These are phyloP conservation scores for Camelina laxa DNA, from an alignment of 345 rosid species.

Conservation along the genomic window DNA sequence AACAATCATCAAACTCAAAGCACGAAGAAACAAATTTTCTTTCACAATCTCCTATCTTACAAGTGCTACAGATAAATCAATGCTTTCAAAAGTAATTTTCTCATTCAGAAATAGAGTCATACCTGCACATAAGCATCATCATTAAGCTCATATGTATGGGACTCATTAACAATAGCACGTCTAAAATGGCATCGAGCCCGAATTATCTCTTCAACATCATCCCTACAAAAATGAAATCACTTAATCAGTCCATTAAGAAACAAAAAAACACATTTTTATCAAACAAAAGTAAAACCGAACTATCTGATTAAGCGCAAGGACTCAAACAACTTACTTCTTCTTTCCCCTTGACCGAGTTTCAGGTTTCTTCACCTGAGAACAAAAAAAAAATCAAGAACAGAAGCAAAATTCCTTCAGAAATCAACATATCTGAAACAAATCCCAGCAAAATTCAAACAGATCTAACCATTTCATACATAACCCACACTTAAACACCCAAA, in stretches of 20 bases:
- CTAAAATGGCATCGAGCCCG: constrained; percentile 57
- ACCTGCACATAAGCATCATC: constrained; percentile 73
- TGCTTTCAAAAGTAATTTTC: not conserved
- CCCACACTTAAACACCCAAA: not conserved
- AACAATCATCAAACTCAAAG: not conserved
- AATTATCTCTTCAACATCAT: constrained; percentile 39
- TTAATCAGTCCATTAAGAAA: not conserved
- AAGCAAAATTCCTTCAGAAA: not conserved
- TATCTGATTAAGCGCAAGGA: not conserved
- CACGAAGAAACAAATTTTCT: not conserved
- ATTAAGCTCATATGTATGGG: constrained; percentile 44
- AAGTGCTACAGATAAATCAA: not conserved
- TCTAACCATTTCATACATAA: not conserved
- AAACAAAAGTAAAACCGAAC: not conserved
- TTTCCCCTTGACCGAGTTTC: constrained; percentile 1
- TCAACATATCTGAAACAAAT: not conserved
- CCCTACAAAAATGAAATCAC: constrained; percentile 25
- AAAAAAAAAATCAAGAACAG: not conserved
- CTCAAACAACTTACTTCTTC: constrained; percentile 41
- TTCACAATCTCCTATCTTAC: not conserved
- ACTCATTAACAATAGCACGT: constrained; percentile 57
- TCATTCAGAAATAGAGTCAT: constrained; percentile 27
- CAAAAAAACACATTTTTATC: not conserved
- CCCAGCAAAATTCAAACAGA: not conserved
- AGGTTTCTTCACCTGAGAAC: constrained; percentile 36